Evolutionary conservation across 306 rosid species (phyloP), one percentile per base, ranked within the genome.

Genomic region (Begonia masoniana): DNA sequence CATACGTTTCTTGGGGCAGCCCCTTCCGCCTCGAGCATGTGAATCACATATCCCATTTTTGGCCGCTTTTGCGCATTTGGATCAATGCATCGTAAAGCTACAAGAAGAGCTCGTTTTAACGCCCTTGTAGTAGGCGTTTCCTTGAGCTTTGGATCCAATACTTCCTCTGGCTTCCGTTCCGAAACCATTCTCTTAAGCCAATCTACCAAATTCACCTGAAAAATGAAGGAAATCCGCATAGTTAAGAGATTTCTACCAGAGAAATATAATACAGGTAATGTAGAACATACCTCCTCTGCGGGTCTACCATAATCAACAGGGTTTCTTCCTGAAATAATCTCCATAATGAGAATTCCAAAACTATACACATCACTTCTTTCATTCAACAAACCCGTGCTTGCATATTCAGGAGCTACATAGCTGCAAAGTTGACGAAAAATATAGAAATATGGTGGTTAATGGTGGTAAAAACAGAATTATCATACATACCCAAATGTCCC

Each of bases 1-100:
- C 77, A 13, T 83, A 88, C 97, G 71, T 78, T 84, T 77, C 73
- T 81, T 68, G 72, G 77, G 46, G 78, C 81, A 51, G 78, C 58
- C 55, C 78, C 96, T 68, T 84, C 94, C 42, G 96, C 88, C 79
- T 88, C 96, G 56, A 84, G 96, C 94, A 88, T 88, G 71, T 84
- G 92, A 57, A 88, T 83, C 26, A 88, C 75, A 57, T 84, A 94
- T 50, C 94, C 94, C 94, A 88, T 81, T 66, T 77, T 84, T 24
- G 96, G 94, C 51, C 94, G 73, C 67, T 88, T 82, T 51, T 71
- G 85, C 50, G 92, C 83, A 67, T 77, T 79, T 54, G 92, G 92
- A 45, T 88, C 96, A 12, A 80, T 83, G 47, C 96, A 84, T 41
- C 94, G 87, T 57, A 88, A 71, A 21, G 92, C 96, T 36, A 88